phyloP scores from a whole-genome alignment of 495 filamentous ascomycete species.

The Hypoxylon crocopeplum region DNA sequence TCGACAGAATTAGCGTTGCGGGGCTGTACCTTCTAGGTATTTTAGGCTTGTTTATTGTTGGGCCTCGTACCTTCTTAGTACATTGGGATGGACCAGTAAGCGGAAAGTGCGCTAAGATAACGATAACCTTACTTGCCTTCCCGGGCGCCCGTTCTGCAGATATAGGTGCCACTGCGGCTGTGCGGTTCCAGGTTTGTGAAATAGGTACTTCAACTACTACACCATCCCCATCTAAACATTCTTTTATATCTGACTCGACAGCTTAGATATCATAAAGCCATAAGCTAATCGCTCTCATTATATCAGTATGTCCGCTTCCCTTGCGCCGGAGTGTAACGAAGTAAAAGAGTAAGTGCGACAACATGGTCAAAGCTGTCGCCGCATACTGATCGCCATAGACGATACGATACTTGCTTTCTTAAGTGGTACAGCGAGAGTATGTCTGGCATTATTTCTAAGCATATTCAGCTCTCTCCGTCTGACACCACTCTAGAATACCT shows the following conservation, averaged over 20 bases:
- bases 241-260: no score
- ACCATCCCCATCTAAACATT: no score
- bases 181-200: no score
- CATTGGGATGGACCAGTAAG: no score
- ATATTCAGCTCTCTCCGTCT: background rate
- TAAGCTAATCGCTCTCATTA: background rate
- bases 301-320: constrained; percentile 61
- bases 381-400: constrained; percentile 52
- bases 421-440: constrained; percentile 97
- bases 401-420: constrained; percentile 90
- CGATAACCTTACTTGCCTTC: no score
- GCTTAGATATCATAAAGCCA: constrained; percentile 1
- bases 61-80: no score
- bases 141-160: no score
- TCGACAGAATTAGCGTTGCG: no score
- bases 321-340: constrained; percentile 78
- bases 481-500: constrained; percentile 71
- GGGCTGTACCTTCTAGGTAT: no score
- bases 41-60: no score
- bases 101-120: constrained; percentile 8
- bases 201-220: no score
- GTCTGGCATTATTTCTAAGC: constrained; percentile 34
- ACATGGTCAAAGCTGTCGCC: background rate
- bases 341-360: constrained; percentile 87
- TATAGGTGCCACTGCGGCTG: no score